A percentile compares a stretch with the other conserved stretches of the same genome.
These are phyloP conservation scores for Cryphonectria carpinicola DNA, from an alignment of 2,329 filamentous ascomycete genomes.

Conservation along the genomic window DNA sequence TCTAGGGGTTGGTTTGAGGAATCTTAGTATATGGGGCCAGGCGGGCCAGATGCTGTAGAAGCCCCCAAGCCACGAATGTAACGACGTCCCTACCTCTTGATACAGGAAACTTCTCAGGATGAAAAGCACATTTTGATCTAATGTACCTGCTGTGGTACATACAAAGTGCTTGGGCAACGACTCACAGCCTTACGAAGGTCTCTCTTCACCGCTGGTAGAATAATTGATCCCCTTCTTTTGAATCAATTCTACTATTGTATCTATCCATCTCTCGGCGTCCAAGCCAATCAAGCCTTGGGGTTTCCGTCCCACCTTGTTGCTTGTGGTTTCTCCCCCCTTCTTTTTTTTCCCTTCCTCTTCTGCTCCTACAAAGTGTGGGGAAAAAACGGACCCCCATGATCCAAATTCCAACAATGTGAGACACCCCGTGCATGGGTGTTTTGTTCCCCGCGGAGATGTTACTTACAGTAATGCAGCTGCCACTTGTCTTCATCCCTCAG, in stretches of 20 bases:
- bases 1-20: background rate
- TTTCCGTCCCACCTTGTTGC: background rate
- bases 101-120: too few relatives aligned
- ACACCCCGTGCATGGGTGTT: background rate
- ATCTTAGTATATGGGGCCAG: background rate
- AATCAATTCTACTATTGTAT: background rate
- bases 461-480: background rate
- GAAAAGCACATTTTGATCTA: background rate
- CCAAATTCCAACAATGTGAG: background rate
- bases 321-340: too few relatives aligned
- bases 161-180: background rate
- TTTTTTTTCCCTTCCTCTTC: background rate
- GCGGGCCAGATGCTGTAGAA: background rate
- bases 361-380: background rate
- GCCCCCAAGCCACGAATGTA: background rate
- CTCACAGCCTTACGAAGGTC: background rate
- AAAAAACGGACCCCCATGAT: too few relatives aligned
- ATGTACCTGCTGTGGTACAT: too few relatives aligned
- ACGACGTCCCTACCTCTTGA: background rate
- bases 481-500: background rate
- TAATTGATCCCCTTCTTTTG: too few relatives aligned
- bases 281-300: background rate
- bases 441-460: slow-evolving; percentile 12
- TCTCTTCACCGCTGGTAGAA: background rate
- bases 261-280: background rate